Percentiles rank a stretch among this genome's conserved stretches.
phyloP scores from a whole-genome alignment of 2,329 filamentous ascomycete genomes.

The Venturiaceae sp. region DNA sequence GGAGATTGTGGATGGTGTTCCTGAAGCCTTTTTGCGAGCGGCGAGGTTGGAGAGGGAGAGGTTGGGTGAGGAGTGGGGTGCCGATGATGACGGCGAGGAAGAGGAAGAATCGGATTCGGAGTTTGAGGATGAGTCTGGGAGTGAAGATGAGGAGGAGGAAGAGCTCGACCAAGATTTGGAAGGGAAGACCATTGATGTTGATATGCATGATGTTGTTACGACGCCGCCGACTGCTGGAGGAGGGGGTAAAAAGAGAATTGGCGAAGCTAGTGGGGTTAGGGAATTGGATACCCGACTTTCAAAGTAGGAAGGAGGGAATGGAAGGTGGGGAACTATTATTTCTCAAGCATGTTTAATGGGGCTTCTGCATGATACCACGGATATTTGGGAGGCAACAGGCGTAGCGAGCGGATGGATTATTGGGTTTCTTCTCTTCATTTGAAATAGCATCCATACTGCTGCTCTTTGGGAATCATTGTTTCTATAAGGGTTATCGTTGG shows the following conservation, averaged over 20 bases:
- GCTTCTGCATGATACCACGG: too few relatives aligned
- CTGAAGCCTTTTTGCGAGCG: not conserved
- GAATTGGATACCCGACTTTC: not conserved
- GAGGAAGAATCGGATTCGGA: slow-evolving; percentile 15
- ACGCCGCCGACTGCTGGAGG: not conserved
- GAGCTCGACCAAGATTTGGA: not conserved
- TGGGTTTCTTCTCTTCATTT: too few relatives aligned
- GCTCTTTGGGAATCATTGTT: too few relatives aligned
- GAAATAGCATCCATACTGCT: too few relatives aligned
- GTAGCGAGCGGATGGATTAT: too few relatives aligned
- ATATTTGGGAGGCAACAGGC: too few relatives aligned
- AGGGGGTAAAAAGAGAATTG: not conserved
- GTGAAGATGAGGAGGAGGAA: slow-evolving; percentile 15
- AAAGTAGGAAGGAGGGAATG: too few relatives aligned
- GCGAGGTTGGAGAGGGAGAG: not conserved
- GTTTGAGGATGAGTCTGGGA: slow-evolving; percentile 18
- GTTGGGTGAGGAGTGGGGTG: not conserved
- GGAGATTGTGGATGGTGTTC: slow-evolving; percentile 17
- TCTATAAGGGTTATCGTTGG: too few relatives aligned
- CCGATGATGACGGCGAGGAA: not conserved
- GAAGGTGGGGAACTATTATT: too few relatives aligned
- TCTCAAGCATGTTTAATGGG: too few relatives aligned
- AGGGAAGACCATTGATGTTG: not conserved
- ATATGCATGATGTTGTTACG: not conserved
- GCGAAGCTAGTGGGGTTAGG: not conserved